These are phyloP conservation scores for Wickerhamiella infanticola DNA, from an alignment of 1,139 yeast species.

Conservation along the genomic window DNA sequence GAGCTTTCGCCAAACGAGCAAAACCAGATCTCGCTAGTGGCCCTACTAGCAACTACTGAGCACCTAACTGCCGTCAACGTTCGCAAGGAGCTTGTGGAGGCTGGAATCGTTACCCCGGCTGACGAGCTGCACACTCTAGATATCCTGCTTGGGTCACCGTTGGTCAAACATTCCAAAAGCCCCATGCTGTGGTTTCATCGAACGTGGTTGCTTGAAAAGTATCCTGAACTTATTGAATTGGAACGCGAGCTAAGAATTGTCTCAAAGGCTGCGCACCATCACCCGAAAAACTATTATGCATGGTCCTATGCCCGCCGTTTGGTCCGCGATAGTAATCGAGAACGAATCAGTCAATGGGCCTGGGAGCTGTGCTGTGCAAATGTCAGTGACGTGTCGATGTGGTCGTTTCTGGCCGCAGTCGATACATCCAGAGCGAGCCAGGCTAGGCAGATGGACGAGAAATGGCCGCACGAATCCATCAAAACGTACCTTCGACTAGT, in stretches of 20 bases:
- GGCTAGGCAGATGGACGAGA: slow-evolving; percentile 1
- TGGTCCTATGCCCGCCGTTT: slow-evolving; percentile 29
- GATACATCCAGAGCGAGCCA: neutral
- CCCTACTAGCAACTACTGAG: slow-evolving; percentile 23
- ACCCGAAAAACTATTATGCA: slow-evolving; percentile 34
- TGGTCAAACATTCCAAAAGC: slow-evolving; percentile 25
- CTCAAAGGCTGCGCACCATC: slow-evolving; percentile 24
- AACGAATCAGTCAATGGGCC: slow-evolving; percentile 2
- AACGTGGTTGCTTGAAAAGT: slow-evolving; percentile 16
- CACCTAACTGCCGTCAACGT: slow-evolving; percentile 22
- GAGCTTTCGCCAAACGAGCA: neutral
- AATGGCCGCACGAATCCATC: slow-evolving; percentile 6
- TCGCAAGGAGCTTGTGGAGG: slow-evolving; percentile 17
- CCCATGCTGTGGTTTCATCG: slow-evolving; percentile 28
- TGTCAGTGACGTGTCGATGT: slow-evolving; percentile 31
- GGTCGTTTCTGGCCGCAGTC: slow-evolving; percentile 24
- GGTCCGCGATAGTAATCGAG: slow-evolving; percentile 8
- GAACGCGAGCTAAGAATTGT: slow-evolving; percentile 20
- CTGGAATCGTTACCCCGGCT: slow-evolving; percentile 6
- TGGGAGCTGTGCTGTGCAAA: slow-evolving; percentile 24
- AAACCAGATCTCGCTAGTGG: slow-evolving; percentile 12
- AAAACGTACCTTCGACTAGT: slow-evolving; percentile 2
- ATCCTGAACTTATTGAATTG: neutral
- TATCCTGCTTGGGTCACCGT: slow-evolving; percentile 22
- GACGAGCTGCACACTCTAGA: slow-evolving; percentile 20